Base-by-base conservation (phyloP, 371 early-diverging fungal species). In the Mycotypha africana region DNA sequence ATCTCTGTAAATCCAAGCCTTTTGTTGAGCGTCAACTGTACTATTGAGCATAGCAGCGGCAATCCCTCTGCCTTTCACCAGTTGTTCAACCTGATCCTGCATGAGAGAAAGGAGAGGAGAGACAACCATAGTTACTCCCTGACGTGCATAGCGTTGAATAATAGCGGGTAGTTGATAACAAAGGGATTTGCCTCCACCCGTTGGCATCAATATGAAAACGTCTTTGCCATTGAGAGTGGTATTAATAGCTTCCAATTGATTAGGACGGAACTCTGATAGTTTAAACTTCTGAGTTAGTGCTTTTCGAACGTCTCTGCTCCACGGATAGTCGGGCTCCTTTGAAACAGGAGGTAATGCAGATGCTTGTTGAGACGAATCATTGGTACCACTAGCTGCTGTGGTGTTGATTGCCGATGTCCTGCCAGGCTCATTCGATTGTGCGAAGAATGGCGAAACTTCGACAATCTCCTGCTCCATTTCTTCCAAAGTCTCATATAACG, bases 201-300 rank as follows among this genome's bases (percentile, higher is more conserved):
- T 99, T 2, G 99, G 99, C 99, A 99, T 99, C 31, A 99, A 65
- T 28, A 99, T 95, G 84, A 99, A 99, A 0, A 91, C 87, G 56
- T 99, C 98, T 35, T 86, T 78, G 1, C 93, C 92, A 1, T 72
- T 53, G 7, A 99, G 65, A 1, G 92, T 86, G 0, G 93, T 86
- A 53, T 95, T 89, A 63, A 99, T 95, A 3, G 97, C 95, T 37
- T 91, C 91, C 7, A 91, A 67, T 62, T 99, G 99, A 56, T 98
- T 94, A 3, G 76, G 72, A 24, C 99, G 83, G 53, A 99, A 99
- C 2, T 77, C 70, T 17, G 81, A 57, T 32, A 99, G 69, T 19
- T 80, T 76, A 58, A 99, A 99, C 1, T 74, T 68, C 12, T 81
- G 66, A 0, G 53, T 58, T 30, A 97, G 62, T 9, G 87, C 88